Conservation (phyloP, 495 filamentous ascomycete genomes). For the Glutinoglossum americanum region DNA sequence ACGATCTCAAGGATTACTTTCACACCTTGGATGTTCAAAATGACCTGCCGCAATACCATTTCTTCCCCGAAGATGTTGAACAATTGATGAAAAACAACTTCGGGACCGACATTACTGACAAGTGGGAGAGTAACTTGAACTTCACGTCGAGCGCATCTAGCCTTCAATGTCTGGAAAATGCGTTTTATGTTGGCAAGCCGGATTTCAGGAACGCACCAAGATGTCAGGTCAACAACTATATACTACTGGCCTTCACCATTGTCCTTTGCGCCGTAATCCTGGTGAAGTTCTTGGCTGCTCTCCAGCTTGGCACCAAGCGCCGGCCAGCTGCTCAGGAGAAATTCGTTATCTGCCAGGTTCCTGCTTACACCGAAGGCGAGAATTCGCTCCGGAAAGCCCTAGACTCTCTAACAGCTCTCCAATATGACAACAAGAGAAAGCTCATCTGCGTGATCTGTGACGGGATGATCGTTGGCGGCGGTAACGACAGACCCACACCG, state of each 20-base stretch:
- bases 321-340: conserved; percentile 85
- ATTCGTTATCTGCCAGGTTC: conserved; percentile 95
- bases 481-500: conserved; percentile 89
- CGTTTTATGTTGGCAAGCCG: conserved; percentile 60
- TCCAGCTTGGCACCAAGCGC: conserved; percentile 84
- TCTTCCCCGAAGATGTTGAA: conserved; percentile 42
- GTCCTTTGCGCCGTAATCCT: conserved; percentile 60
- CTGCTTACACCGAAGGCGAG: conserved; percentile 94
- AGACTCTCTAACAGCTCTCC: conserved; percentile 79
- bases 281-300: conserved; percentile 79
- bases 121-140: conserved; percentile 31
- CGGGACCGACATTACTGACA: conserved; percentile 50
- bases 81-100: conserved; percentile 48
- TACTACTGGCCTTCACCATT: conserved; percentile 68
- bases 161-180: conserved; percentile 58
- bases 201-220: conserved; percentile 60
- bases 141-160: conserved; percentile 28
- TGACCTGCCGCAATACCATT: conserved; percentile 31
- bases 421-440: conserved; percentile 96
- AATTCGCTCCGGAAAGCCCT: conserved; percentile 79
- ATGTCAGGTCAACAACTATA: conserved; percentile 83
- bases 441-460: conserved; percentile 86
- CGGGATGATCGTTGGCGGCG: conserved; percentile 87
- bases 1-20: conserved; percentile 84
- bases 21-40: conserved; percentile 36